Base-by-base conservation (phyloP, 2,329 filamentous ascomycete species). In the Eutypa lata region DNA sequence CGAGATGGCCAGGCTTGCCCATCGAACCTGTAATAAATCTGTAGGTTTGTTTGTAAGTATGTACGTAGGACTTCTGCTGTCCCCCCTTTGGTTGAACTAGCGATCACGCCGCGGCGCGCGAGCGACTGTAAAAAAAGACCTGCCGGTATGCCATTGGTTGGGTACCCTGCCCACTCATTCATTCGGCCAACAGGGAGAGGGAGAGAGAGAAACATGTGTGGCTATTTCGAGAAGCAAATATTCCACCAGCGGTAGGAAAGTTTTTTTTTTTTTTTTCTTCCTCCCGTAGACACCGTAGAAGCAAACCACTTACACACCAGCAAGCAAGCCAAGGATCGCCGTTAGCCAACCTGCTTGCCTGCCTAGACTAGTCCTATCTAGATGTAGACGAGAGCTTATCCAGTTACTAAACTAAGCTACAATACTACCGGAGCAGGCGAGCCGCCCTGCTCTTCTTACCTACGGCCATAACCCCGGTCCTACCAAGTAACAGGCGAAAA, bases 171-270 rank as follows among this genome's bases (percentile, higher is more conserved):
- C 38, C 38, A 21, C 33, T 33, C 24, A 45, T 35, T 43, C 26
- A n/a, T n/a, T 16, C 35, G 37, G 37, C 33, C 7, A 43, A 42
- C 5, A 8, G 31, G 14, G 31, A 35, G 35, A 18, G 35, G 4
- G 35, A 18, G 31, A 38, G 6, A 31, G 26, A 31, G 22, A 40
- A 16, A 43, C 18, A 16, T 22, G 38, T 28, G 48, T 45, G 13
- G 3, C 48, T 50, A 50, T 50, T 50, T 18, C 42, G 8, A 50
- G 48, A 35, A 35, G 28, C 38, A 50, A 28, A n/a, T 6, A 31
- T 31, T 31, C 26, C 1, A n/a, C 48, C 47, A 26, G 7, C 13
- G 18, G 5, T 18, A n/a, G 35, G 35, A 14, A 18, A 14, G 16
- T 38, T n/a, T n/a, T n/a, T n/a, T n/a, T n/a, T n/a, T n/a, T n/a